Evolutionary conservation across 2,329 filamentous ascomycete species (phyloP).

Genomic region (Aspergillus novoparasiticus): DNA sequence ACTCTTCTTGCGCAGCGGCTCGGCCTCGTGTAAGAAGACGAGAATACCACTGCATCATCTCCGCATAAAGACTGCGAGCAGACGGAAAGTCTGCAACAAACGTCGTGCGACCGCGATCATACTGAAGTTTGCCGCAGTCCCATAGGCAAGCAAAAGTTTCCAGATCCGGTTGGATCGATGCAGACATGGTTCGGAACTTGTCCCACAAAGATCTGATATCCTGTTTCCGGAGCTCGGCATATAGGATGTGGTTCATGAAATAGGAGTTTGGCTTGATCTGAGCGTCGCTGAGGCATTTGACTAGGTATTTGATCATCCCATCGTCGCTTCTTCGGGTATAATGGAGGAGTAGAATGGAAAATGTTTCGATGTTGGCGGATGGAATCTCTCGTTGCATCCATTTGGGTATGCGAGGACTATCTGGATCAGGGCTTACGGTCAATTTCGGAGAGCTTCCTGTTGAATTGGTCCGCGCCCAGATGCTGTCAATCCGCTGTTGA

Average conservation of each 20-base stretch:
- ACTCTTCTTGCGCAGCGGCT: conserved; percentile 36
- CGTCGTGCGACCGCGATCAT: conserved; percentile 50
- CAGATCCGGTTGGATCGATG: conserved; percentile 61
- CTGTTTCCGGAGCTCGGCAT: conserved; percentile 64
- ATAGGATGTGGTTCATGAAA: conserved; percentile 78
- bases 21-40: conserved; percentile 33
- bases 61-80: conserved; percentile 48
- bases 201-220: conserved; percentile 57
- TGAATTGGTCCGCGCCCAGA: conserved; percentile 47
- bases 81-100: conserved; percentile 51
- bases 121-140: conserved; percentile 53
- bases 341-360: conserved; percentile 72
- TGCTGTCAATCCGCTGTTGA: conserved; percentile 64
- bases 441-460: conserved; percentile 26
- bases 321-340: conserved; percentile 67
- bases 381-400: conserved; percentile 50
- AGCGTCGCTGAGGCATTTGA: conserved; percentile 63
- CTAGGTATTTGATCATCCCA: conserved; percentile 60
- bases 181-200: conserved; percentile 59
- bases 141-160: conserved; percentile 71
- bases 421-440: conserved; percentile 29
- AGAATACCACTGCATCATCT: conserved; percentile 53
- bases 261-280: conserved; percentile 70
- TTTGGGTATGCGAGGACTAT: conserved; percentile 35
- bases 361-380: conserved; percentile 74